Conservation (phyloP, 1,139 yeast genomes). For the Martiniozyma asiatica region DNA sequence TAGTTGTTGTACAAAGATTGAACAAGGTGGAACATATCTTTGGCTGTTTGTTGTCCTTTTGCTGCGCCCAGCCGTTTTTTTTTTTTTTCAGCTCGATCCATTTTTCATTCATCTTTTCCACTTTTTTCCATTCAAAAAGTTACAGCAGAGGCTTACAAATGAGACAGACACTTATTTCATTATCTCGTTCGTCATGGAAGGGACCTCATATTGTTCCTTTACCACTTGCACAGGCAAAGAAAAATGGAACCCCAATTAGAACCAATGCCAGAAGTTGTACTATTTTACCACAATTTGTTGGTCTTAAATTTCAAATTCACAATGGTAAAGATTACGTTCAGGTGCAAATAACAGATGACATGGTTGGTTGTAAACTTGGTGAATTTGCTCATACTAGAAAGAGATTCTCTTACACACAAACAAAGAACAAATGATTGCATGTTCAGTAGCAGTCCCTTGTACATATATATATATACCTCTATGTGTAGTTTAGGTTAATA, state of each 20-base stretch:
- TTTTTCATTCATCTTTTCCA: too few species aligned
- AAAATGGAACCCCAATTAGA: constrained; percentile 74
- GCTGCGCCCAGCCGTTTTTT: too few species aligned
- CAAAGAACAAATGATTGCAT: constrained; percentile 40
- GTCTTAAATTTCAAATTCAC: constrained; percentile 85
- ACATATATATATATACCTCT: constrained; percentile 6
- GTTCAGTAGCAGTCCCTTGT: constrained; percentile 6
- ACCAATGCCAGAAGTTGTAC: constrained; percentile 94
- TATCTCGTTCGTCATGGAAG: constrained; percentile 76
- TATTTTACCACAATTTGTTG: constrained; percentile 89
- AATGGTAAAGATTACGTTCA: constrained; percentile 93
- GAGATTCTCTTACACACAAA: constrained; percentile 72
- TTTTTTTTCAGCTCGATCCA: too few species aligned
- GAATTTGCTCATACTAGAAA: constrained; percentile 92
- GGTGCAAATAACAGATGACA: constrained; percentile 77
- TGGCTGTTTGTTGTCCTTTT: not conserved
- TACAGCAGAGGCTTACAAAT: constrained; percentile 24
- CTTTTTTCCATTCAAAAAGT: too few species aligned
- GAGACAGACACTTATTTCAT: constrained; percentile 44
- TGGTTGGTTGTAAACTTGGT: constrained; percentile 96
- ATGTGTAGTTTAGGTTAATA: too few species aligned
- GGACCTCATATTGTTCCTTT: constrained; percentile 91
- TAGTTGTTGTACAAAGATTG: constrained; percentile 45
- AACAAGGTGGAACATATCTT: constrained; percentile 51
- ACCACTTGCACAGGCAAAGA: constrained; percentile 76